Conservation (phyloP, 441 rosid species). For the Cnidoscolus chayamansa region DNA sequence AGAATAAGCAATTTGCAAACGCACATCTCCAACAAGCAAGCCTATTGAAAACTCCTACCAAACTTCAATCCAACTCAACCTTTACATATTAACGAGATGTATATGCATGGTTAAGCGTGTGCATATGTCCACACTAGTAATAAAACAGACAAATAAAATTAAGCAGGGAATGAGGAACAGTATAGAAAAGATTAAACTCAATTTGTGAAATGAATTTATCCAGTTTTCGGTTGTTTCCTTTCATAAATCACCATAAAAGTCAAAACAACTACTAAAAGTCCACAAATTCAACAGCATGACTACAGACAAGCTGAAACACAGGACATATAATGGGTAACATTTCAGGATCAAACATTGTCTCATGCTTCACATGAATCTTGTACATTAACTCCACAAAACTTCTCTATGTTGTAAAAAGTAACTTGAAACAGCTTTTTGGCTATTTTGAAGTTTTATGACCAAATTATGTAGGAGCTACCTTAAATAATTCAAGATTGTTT, state of each 20-base stretch:
- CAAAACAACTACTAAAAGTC: not conserved
- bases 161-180: not conserved
- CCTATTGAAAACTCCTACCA: conserved; percentile 1
- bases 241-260: no score
- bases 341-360: not conserved
- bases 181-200: not conserved
- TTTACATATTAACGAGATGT: not conserved
- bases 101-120: no score
- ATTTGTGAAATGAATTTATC: not conserved
- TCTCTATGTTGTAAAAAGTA: not conserved
- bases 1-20: not conserved
- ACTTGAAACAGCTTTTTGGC: not conserved
- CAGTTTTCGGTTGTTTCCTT: not conserved
- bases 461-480: not conserved
- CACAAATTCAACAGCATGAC: not conserved
- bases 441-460: not conserved
- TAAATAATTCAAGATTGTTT: not conserved
- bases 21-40: not conserved
- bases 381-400: not conserved
- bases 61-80: not conserved
- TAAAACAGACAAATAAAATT: not conserved
- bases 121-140: not conserved
- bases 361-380: not conserved
- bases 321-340: not conserved
- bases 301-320: not conserved